Evolutionary conservation across 768 basidiomycete genomes (phyloP), one percentile per base, ranked within the genome.

Genomic region (Coprinellus micaceus): DNA sequence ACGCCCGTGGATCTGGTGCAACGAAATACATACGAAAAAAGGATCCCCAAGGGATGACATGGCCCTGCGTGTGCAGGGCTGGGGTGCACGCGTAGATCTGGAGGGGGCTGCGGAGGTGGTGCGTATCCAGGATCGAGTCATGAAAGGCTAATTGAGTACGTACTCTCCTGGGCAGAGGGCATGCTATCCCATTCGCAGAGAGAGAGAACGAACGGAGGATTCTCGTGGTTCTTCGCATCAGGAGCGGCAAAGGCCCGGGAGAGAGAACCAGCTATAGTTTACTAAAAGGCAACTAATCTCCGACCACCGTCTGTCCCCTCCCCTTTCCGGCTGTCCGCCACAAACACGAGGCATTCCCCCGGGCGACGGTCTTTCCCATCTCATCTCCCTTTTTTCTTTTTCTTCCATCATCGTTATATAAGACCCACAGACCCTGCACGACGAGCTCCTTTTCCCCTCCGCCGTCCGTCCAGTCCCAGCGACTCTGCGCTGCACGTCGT

Each of bases 401-500:
- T 37, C 36, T 37, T 37, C 36, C 9, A 37, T 9, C 9, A 9
- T 64, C 58, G 57, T 40, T 48, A 57, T 52, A 43, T 54, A 60
- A 48, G 60, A 67, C 67, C 63, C 48, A 50, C 40, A 43, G 47
- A n/a, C n/a, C 4, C 15, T 58, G 13, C 40, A 52, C 36, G 47
- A 56, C 9, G 36, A n/a, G 30, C 53, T 60, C 5, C 36, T 56
- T 12, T 52, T 52, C 21, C 29, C 47, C 6, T 45, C 61, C 11
- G 37, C 17, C 36, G 36, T 37, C 17, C 36, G 36, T 37, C 36
- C 9, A 37, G 36, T 9, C 36, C 9, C 36, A 37, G 36, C 17
- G 17, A 9, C 36, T 37, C 9, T 37, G 17, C 36, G 9, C 9
- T 9, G 36, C 36, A 37, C 36, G 36, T 9, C 17, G 36, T 37